These are phyloP conservation scores for Candida sonorensis DNA, from an alignment of 805 yeast genomes.

Conservation along the genomic window DNA sequence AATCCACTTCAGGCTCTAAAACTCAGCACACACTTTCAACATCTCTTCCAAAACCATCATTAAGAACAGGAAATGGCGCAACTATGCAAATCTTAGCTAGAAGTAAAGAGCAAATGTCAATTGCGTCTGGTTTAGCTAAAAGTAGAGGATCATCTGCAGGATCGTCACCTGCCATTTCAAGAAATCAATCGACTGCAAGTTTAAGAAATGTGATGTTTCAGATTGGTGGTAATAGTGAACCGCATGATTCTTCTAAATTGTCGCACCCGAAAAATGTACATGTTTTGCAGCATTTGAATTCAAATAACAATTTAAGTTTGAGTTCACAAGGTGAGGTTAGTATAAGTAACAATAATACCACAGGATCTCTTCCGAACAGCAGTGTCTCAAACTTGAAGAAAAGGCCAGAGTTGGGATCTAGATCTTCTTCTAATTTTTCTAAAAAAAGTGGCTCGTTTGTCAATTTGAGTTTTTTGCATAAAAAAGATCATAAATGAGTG, in stretches of 20 bases:
- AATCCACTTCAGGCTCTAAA: slow-evolving; percentile 1
- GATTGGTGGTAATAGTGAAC: background rate
- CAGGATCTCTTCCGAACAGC: no score
- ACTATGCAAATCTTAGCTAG: slow-evolving; percentile 3
- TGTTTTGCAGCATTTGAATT: background rate
- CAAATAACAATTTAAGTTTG: no score
- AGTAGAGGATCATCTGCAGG: slow-evolving; percentile 26
- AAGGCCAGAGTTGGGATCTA: slow-evolving; percentile 13
- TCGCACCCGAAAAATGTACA: slow-evolving; percentile 1
- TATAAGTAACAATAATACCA: no score
- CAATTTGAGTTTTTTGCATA: slow-evolving; percentile 17
- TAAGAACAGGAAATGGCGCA: slow-evolving; percentile 9
- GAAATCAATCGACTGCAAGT: slow-evolving; percentile 31
- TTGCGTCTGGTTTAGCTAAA: slow-evolving; percentile 22
- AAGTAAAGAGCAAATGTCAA: slow-evolving; percentile 9
- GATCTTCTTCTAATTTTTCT: slow-evolving; percentile 16
- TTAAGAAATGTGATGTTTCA: slow-evolving; percentile 2
- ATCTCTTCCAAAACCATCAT: slow-evolving; percentile 6
- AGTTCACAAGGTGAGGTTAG: no score
- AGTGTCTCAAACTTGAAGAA: no score
- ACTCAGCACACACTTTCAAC: background rate
- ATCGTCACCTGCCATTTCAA: slow-evolving; percentile 35
- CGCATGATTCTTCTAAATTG: background rate
- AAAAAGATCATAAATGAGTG: slow-evolving; percentile 8
- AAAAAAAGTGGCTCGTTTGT: slow-evolving; percentile 21